phyloP scores from a whole-genome alignment of 345 rosid genomes.

The Rhodamnia argentea region DNA sequence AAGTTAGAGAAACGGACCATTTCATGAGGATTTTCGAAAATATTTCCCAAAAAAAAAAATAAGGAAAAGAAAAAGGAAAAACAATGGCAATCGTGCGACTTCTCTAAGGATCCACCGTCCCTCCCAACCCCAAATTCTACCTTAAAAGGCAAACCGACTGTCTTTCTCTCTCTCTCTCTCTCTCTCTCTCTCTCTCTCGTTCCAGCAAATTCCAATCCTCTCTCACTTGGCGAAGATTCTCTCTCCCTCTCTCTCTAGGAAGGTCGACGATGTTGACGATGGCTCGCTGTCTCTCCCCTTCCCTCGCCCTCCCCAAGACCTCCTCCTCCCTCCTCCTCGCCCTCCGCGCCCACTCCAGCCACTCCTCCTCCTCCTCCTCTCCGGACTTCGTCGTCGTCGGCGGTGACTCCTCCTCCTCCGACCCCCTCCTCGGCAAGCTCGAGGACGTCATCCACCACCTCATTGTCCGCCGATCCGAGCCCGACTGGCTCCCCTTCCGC shows the following conservation, averaged over 20 bases:
- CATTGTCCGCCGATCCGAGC: conserved; percentile 84
- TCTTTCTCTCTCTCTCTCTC: background rate
- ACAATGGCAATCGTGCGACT: background rate
- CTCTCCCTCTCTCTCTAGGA: background rate
- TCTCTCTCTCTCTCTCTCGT: background rate
- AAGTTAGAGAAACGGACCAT: background rate
- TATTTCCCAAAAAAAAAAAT: background rate
- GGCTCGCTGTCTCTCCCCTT: background rate
- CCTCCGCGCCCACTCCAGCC: conserved; percentile 25
- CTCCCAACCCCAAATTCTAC: background rate
- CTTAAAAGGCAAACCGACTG: background rate
- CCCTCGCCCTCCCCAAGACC: background rate
- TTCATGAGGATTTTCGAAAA: background rate
- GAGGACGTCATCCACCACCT: conserved; percentile 91
- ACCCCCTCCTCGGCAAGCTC: conserved; percentile 60
- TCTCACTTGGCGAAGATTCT: background rate
- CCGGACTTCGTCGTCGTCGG: conserved; percentile 6
- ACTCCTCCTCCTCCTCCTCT: conserved; percentile 15
- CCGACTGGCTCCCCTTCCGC: conserved; percentile 94
- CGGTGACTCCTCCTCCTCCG: conserved; percentile 34
- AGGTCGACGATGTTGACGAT: background rate
- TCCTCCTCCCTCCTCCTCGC: background rate
- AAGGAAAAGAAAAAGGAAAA: background rate
- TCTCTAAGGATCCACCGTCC: background rate
- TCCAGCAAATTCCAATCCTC: background rate